Conservation (phyloP, 176 grass and related monocot genomes). For the Avena eriantha region DNA sequence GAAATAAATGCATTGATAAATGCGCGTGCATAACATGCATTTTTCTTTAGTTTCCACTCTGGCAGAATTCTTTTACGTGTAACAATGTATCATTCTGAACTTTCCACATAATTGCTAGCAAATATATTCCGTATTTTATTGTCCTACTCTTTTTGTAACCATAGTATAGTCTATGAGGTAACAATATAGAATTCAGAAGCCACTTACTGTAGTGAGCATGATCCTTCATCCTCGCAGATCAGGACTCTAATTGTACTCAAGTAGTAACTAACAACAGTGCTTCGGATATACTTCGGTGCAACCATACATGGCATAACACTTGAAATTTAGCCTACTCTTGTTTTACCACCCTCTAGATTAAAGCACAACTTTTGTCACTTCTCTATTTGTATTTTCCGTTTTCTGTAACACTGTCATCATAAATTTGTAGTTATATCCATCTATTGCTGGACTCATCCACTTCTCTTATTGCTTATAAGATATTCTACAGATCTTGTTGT, state of each 20-base stretch:
- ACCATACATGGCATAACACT: constrained; percentile 6
- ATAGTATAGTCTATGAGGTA: constrained; percentile 24
- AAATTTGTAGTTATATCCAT: background rate
- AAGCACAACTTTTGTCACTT: constrained; percentile 24
- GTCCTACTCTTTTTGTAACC: background rate
- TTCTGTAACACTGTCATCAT: background rate
- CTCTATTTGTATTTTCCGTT: background rate
- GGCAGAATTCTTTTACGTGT: background rate
- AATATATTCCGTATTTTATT: constrained; percentile 26
- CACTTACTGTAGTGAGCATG: constrained; percentile 1
- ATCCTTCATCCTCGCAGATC: constrained; percentile 5
- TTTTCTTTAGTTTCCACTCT: constrained; percentile 22
- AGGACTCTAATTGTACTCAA: background rate
- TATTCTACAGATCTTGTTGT: constrained; percentile 34
- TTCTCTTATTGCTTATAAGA: constrained; percentile 28
- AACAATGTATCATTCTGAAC: constrained; percentile 10
- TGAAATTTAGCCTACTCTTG: constrained; percentile 7
- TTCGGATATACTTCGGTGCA: constrained; percentile 14
- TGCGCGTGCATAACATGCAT: background rate
- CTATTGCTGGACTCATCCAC: constrained; percentile 29
- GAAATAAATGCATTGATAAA: constrained; percentile 33
- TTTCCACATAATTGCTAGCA: background rate
- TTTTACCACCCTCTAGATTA: background rate
- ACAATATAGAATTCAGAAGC: background rate
- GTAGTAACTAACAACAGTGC: background rate